phyloP scores from a whole-genome alignment of 202 grass and related monocot species.

The Thinopyrum obtusiflorum region DNA sequence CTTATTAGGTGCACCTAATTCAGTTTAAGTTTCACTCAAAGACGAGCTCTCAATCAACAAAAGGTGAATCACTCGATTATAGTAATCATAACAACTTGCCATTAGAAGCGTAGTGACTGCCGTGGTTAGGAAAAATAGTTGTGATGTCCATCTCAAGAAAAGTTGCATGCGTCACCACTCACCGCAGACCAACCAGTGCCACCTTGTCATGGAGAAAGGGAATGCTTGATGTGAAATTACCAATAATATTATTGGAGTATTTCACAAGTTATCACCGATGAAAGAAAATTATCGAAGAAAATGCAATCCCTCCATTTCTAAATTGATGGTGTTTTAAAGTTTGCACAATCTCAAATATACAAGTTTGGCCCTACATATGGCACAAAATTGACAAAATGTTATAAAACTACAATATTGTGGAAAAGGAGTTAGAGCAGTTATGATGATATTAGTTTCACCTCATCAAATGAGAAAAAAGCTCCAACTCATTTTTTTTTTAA shows the following conservation, averaged over 20 bases:
- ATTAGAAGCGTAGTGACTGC: background rate
- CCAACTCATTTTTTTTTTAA: too few species aligned
- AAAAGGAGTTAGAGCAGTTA: background rate
- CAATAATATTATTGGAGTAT: background rate
- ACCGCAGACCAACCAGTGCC: background rate
- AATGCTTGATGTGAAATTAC: background rate
- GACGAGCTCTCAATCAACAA: background rate
- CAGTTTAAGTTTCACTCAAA: conserved; percentile 44
- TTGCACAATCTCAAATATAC: background rate
- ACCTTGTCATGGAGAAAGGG: background rate
- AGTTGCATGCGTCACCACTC: conserved; percentile 1
- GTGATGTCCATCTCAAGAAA: conserved; percentile 12
- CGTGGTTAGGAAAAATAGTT: conserved; percentile 21
- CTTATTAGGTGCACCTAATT: conserved; percentile 53
- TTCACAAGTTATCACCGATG: background rate
- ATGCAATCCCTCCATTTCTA: background rate
- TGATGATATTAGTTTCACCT: background rate
- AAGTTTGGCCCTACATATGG: background rate
- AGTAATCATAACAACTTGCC: background rate
- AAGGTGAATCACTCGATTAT: background rate
- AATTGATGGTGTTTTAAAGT: background rate
- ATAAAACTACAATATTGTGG: background rate
- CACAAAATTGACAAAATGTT: background rate
- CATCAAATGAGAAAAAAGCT: background rate
- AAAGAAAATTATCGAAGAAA: background rate